Evolutionary conservation across 257 asterid species (phyloP), one percentile per base, ranked within the genome.

Genomic region (Agastache rugosa): DNA sequence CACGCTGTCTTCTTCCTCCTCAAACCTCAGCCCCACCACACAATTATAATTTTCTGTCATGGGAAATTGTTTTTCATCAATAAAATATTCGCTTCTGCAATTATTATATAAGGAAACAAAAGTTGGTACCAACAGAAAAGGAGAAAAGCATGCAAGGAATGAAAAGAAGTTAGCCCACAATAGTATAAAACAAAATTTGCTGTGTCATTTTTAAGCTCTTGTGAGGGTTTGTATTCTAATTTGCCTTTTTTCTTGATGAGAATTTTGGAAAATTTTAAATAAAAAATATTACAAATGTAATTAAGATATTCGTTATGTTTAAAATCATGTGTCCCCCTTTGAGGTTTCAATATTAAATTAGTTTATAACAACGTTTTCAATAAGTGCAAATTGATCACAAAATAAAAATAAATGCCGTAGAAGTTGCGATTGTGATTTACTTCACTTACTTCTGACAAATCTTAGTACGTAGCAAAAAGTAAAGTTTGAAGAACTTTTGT

Each of bases 1-100:
- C 87, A 75, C 55, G 86, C 72, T 61, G 45, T 14, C 77, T 60
- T 56, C 61, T 72, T 73, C 80, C 29, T 51, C 62, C 11, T 59
- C 58, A 65, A 17, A 23, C 71, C 72, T 45, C 78, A 41, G 39
- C 72, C 61, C 71, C 63, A 50, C 67, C 73, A 68, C 55, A 53
- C 10, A 50, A 35, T 34, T 19, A 23, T 8, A 31, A 19, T 27
- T 47, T 5, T 72, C 17, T 59, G 60, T 44, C 22, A 27, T 47
- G 1, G 11, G 29, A 44, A 65, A 44, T 66, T 45, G 39, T 22
- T 45, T 67, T 44, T 47, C 17, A 5, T 50, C 29, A 5, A 42
- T 8, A 45, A 14, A 23, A 22, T 29, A 16, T 67, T 67, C 39
- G 44, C 27, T 19, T 58, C 7, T 61, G 48, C 53, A 44, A 68